Evolutionary conservation across 805 yeast genomes (phyloP).

Genomic region (Candida berthetii): DNA sequence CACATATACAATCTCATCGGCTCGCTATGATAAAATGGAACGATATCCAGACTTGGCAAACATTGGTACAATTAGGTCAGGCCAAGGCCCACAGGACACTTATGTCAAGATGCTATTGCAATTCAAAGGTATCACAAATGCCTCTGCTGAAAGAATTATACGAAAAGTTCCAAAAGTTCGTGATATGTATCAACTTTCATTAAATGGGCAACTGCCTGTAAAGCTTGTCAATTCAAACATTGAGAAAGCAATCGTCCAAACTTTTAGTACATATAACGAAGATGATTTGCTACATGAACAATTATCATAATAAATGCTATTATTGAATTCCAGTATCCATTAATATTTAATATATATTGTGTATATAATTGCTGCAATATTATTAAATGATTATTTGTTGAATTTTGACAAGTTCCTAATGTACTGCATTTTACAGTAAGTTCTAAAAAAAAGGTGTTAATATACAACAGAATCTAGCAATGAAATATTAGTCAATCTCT

Average conservation of each 20-base stretch:
- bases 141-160: conserved; percentile 39
- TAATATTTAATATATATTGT: too few relatives aligned
- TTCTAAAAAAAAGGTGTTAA: conserved; percentile 15
- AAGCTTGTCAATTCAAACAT: conserved; percentile 43
- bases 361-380: background rate
- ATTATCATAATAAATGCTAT: too few relatives aligned
- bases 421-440: conserved; percentile 28
- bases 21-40: conserved; percentile 49
- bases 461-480: background rate
- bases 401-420: conserved; percentile 17
- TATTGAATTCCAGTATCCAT: too few relatives aligned
- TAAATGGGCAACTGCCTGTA: conserved; percentile 29
- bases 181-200: conserved; percentile 15
- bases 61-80: conserved; percentile 50
- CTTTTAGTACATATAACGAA: conserved; percentile 47
- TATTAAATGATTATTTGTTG: background rate
- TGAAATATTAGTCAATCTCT: background rate
- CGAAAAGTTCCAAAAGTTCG: conserved; percentile 34
- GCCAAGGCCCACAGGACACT: conserved; percentile 39
- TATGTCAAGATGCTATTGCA: conserved; percentile 46
- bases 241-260: conserved; percentile 38
- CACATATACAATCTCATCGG: conserved; percentile 46
- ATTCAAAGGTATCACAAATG: conserved; percentile 50
- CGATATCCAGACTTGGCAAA: conserved; percentile 50
- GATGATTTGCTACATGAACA: conserved; percentile 23